Percentiles rank a stretch among this genome's conserved stretches.
Conservation (phyloP, 1,139 yeast species). For the Nakaseomyces glabratus region DNA sequence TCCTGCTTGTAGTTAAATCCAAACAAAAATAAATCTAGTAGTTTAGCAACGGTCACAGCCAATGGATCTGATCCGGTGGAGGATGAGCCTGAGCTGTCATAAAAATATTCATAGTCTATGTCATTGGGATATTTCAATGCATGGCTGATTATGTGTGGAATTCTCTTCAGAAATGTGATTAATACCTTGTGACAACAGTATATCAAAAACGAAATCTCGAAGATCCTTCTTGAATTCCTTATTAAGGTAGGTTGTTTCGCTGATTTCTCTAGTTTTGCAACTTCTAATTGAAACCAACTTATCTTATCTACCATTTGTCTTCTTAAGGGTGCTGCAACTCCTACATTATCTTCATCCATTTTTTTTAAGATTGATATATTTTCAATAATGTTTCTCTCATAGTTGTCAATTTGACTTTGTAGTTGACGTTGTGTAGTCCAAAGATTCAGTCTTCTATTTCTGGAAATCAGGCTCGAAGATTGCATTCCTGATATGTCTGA, state of each 20-base stretch:
- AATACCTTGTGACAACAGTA: constrained; percentile 26
- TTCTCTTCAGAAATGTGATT: constrained; percentile 19
- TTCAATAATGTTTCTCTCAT: constrained; percentile 16
- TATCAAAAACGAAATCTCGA: constrained; percentile 22
- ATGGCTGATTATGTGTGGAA: constrained; percentile 23
- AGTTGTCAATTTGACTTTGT: constrained; percentile 15
- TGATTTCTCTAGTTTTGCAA: constrained; percentile 18
- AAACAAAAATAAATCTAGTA: constrained; percentile 30
- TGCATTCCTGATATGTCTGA: constrained; percentile 6
- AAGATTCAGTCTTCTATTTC: constrained; percentile 15
- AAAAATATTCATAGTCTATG: constrained; percentile 15
- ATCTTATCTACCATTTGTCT: constrained; percentile 22
- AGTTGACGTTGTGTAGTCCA: constrained; percentile 22
- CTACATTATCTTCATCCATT: constrained; percentile 12
- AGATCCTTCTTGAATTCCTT: constrained; percentile 15
- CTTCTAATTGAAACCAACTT: constrained; percentile 24
- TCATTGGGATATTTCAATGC: constrained; percentile 19
- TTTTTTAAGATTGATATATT: constrained; percentile 14
- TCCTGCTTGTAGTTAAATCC: constrained; percentile 33
- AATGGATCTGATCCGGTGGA: constrained; percentile 42
- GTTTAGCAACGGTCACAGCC: constrained; percentile 55
- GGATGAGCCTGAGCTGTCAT: constrained; percentile 10
- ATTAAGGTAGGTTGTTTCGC: constrained; percentile 16
- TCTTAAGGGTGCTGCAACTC: constrained; percentile 11
- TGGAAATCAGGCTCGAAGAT: constrained; percentile 4